Base-by-base conservation (phyloP, 2,329 filamentous ascomycete species). In the Rosellinia necatrix region DNA sequence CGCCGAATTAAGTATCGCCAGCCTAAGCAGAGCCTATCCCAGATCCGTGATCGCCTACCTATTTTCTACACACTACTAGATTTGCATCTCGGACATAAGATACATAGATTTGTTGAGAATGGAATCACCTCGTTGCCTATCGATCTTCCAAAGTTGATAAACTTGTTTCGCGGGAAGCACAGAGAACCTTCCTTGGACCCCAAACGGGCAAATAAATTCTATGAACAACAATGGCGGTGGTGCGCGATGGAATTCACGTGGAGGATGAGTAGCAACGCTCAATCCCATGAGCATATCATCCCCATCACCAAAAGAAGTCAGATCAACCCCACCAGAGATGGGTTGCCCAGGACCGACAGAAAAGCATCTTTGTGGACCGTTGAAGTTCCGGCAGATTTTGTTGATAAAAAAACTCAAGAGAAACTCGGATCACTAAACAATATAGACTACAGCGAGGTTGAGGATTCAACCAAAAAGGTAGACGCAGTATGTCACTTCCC, bases 191-290 rank as follows among this genome's bases (percentile, higher is more conserved):
- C n/a, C n/a, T n/a, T n/a, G n/a, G n/a, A n/a, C n/a, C n/a, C n/a
- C n/a, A n/a, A n/a, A n/a, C n/a, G n/a, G n/a, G 47, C 53, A 24
- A 40, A 50, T 22, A 56, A 21, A 1, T 61, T 63, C 42, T 50
- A 52, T 35, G 12, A 19, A 9, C 48, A 41, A 19, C 60, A 63
- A 35, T 59, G 48, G 29, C 37, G 27, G 6, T 64, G 62, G 62
- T 64, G 60, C 10, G 52, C 62, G 3, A 54, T 64, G 25, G 24
- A 43, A 9, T 59, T 64, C 15, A 47, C 53, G 13, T 46, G 52
- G 27, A 29, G 34, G 7, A 64, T 64, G 60, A 38, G 49, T 15
- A 21, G 30, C 13, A 58, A 37, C 15, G 46, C 17, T 15, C 34
- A 19, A 8, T 42, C 19, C 5, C 35, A 46, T n/a, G 34, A 59